Conservation (phyloP, 2,329 filamentous ascomycete species). For the Leptographium flavum region DNA sequence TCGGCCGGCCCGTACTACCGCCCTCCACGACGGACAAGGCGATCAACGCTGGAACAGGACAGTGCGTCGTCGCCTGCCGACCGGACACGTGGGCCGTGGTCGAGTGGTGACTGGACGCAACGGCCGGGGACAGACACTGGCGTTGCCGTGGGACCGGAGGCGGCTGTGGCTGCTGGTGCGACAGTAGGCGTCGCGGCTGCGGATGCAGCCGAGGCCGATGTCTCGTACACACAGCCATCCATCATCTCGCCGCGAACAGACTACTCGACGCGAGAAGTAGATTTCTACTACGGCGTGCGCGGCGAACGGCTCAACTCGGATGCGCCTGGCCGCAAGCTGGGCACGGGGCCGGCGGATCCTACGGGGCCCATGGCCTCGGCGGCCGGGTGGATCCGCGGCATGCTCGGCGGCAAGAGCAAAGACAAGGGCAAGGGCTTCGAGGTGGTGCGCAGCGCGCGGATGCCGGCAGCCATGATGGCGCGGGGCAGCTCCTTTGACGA, state of each 20-base stretch:
- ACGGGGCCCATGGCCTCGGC: constrained; percentile 83
- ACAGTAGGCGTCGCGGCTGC: not conserved
- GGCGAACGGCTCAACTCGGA: constrained; percentile 77
- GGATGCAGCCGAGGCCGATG: not conserved
- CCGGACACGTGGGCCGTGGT: constrained; percentile 21
- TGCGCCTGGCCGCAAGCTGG: constrained; percentile 66
- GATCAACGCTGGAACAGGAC: constrained; percentile 24
- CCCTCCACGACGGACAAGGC: constrained; percentile 53
- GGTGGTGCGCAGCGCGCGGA: constrained; percentile 79
- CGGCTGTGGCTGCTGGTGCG: constrained; percentile 4
- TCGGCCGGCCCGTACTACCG: constrained; percentile 74
- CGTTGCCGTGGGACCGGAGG: not conserved
- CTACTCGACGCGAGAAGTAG: constrained; percentile 86
- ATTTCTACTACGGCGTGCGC: constrained; percentile 90
- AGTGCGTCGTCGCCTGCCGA: constrained; percentile 31
- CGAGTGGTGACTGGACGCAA: constrained; percentile 22
- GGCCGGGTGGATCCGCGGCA: constrained; percentile 70
- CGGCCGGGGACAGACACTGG: not conserved
- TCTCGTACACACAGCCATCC: constrained; percentile 7
- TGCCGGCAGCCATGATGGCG: constrained; percentile 60
- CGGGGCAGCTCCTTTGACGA: constrained; percentile 42
- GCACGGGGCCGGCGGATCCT: constrained; percentile 88
- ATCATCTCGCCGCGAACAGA: constrained; percentile 52
- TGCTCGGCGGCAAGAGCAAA: constrained; percentile 76
- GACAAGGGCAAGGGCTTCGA: constrained; percentile 96